Conservation (phyloP, 2,329 filamentous ascomycete species). For the Colletotrichum noveboracense region DNA sequence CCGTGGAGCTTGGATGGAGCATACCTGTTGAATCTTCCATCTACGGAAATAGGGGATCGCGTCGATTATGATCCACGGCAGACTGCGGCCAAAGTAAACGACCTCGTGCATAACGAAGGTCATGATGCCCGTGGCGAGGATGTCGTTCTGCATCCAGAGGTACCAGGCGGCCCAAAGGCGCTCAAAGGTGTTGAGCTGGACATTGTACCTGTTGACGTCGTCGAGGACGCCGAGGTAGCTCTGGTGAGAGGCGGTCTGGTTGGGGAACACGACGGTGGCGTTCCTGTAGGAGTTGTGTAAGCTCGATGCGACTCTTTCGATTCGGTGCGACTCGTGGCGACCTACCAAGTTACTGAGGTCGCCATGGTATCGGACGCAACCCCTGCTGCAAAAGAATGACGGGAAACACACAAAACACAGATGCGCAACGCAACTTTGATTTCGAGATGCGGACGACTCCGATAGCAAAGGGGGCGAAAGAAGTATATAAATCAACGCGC, state of each 20-base stretch:
- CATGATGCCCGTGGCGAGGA: constrained; percentile 95
- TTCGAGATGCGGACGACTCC: background rate
- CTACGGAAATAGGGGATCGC: constrained; percentile 86
- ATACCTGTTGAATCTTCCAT: constrained; percentile 91
- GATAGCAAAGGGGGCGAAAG: background rate
- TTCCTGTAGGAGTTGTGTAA: constrained; percentile 43
- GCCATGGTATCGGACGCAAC: background rate
- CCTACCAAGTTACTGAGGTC: constrained; percentile 8
- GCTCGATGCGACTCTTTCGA: background rate
- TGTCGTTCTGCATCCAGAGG: constrained; percentile 96
- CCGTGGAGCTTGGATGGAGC: constrained; percentile 31
- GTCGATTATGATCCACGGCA: constrained; percentile 95
- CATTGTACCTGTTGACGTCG: constrained; percentile 74
- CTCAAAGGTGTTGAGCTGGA: constrained; percentile 85
- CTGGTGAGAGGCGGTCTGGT: constrained; percentile 52
- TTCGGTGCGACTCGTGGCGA: background rate
- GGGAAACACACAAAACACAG: background rate
- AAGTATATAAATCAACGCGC: background rate
- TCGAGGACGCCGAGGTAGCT: constrained; percentile 65
- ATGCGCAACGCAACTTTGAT: background rate
- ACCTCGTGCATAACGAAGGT: constrained; percentile 94
- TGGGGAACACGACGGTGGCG: constrained; percentile 48
- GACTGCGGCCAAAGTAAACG: constrained; percentile 89
- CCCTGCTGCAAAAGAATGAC: background rate
- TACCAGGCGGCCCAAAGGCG: constrained; percentile 96